Evolutionary conservation across 2,329 filamentous ascomycete genomes (phyloP).

Genomic region (Pestalotiopsis sp.): DNA sequence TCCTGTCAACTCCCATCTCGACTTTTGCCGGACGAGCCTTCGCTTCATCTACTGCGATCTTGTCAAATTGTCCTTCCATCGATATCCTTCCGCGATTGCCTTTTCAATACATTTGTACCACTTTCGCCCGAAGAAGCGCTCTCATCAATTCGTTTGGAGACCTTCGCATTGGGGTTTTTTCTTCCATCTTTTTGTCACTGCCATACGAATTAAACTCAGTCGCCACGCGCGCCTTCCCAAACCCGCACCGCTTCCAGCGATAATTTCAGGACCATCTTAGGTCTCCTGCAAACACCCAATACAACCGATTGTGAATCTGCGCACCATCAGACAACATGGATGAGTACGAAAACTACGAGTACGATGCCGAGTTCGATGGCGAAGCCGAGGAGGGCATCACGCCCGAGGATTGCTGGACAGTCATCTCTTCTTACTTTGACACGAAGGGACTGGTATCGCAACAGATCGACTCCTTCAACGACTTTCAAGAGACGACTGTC

Average conservation of each 20-base stretch:
- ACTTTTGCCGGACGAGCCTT: not conserved
- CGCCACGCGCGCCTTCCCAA: not conserved
- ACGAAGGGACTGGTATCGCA: conserved; percentile 94
- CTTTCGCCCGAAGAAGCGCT: not conserved
- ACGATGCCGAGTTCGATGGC: conserved; percentile 65
- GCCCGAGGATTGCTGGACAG: conserved; percentile 97
- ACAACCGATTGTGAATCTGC: not conserved
- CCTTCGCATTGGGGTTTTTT: not conserved
- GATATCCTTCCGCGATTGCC: not conserved
- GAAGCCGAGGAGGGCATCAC: conserved; percentile 71
- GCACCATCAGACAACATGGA: conserved; percentile 42
- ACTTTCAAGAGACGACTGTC: conserved; percentile 92
- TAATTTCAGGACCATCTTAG: not conserved
- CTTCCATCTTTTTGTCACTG: not conserved
- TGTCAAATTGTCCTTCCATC: not conserved
- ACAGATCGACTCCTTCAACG: conserved; percentile 97
- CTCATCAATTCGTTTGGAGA: not conserved
- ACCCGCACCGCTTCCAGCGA: not conserved
- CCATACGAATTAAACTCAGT: not conserved
- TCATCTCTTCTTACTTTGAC: conserved; percentile 97
- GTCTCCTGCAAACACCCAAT: not conserved
- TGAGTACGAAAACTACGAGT: conserved; percentile 67
- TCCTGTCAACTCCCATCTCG: not conserved
- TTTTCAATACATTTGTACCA: not conserved
- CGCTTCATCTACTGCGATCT: not conserved